Evolutionary conservation across 805 yeast genomes (phyloP).

Genomic region (Debaryomyces prosopidis): DNA sequence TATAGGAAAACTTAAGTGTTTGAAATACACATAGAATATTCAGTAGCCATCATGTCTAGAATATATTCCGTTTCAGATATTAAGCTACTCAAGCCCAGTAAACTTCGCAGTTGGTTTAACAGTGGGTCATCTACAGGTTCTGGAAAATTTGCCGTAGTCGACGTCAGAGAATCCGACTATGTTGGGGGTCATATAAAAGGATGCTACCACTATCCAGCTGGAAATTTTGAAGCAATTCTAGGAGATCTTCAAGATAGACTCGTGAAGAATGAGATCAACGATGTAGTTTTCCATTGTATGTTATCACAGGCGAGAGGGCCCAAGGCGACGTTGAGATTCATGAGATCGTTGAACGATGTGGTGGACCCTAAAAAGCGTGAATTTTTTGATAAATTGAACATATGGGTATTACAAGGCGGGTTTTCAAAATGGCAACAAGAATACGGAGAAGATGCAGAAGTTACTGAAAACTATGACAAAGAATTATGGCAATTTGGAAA

Average conservation of each 20-base stretch:
- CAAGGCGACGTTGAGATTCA: slow-evolving; percentile 67
- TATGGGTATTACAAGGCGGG: slow-evolving; percentile 82
- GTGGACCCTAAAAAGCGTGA: slow-evolving; percentile 21
- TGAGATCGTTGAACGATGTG: slow-evolving; percentile 43
- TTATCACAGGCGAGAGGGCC: slow-evolving; percentile 93
- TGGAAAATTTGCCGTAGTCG: slow-evolving; percentile 59
- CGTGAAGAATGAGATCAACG: slow-evolving; percentile 33
- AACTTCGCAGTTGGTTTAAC: slow-evolving; percentile 48
- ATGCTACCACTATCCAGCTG: slow-evolving; percentile 57
- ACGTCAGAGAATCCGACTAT: slow-evolving; percentile 83
- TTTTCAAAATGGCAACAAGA: slow-evolving; percentile 78
- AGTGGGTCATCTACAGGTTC: slow-evolving; percentile 33
- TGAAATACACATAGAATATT: no score
- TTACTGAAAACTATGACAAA: slow-evolving; percentile 53
- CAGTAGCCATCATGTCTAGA: slow-evolving; percentile 2
- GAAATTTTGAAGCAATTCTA: slow-evolving; percentile 38
- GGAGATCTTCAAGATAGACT: slow-evolving; percentile 39
- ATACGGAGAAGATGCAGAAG: slow-evolving; percentile 64
- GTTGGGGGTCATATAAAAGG: slow-evolving; percentile 73
- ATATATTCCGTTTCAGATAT: slow-evolving; percentile 41
- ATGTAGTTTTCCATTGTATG: slow-evolving; percentile 87
- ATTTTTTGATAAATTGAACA: slow-evolving; percentile 39
- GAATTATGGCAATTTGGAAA: slow-evolving; percentile 35
- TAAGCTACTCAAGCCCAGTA: slow-evolving; percentile 46
- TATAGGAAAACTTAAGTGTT: no score